Evolutionary conservation across 306 rosid genomes (phyloP).

Genomic region (Senna siamea): DNA sequence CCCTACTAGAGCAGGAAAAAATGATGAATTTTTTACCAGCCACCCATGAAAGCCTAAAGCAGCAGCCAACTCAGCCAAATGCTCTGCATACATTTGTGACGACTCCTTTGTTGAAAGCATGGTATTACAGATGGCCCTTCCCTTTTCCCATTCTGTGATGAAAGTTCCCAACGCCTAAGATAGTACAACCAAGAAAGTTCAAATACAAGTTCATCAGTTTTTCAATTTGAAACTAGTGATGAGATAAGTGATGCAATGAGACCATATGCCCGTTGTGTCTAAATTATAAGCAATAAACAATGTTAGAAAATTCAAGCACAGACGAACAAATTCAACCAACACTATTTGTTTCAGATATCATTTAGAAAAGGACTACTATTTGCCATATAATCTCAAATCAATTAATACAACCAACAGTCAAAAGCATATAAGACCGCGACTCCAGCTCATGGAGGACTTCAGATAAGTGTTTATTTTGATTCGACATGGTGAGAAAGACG

Average conservation of each 20-base stretch:
- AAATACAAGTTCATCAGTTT: neutral
- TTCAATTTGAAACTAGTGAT: neutral
- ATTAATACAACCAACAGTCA: neutral
- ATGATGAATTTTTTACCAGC: slow-evolving; percentile 67
- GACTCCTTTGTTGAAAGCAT: slow-evolving; percentile 74
- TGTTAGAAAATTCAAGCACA: slow-evolving; percentile 14
- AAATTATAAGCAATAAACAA: slow-evolving; percentile 22
- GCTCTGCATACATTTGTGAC: slow-evolving; percentile 82
- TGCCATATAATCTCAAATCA: slow-evolving; percentile 14
- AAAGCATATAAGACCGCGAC: no score
- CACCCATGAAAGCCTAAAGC: slow-evolving; percentile 91
- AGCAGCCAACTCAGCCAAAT: slow-evolving; percentile 74
- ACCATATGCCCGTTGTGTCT: neutral
- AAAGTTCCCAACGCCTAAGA: slow-evolving; percentile 91
- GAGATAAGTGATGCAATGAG: neutral
- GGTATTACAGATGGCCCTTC: slow-evolving; percentile 53
- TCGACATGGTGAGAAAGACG: no score
- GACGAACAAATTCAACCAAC: slow-evolving; percentile 26
- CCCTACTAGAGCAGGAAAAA: slow-evolving; percentile 27
- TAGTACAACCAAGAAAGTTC: slow-evolving; percentile 27
- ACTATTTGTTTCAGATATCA: no score
- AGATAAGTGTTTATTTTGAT: no score
- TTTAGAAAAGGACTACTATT: neutral
- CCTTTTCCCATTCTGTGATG: slow-evolving; percentile 85
- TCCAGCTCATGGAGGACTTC: no score